A percentile compares a stretch with the other conserved stretches of the same genome.
These are phyloP conservation scores for Begonia loranthoides DNA, from an alignment of 306 rosid species.

Conservation along the genomic window DNA sequence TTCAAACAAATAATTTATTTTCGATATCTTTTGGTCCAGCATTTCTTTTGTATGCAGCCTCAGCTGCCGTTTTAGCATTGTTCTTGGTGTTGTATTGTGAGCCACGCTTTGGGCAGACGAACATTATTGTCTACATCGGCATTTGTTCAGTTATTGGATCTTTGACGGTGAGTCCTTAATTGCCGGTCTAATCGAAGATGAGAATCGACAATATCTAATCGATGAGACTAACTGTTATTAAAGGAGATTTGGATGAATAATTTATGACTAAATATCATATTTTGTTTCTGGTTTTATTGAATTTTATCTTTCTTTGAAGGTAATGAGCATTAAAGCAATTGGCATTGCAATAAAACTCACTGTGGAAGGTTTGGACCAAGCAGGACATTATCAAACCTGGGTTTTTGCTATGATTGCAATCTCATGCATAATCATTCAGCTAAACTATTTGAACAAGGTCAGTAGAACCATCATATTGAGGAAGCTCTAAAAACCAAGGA, in stretches of 20 bases:
- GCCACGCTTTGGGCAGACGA: slow-evolving; percentile 78
- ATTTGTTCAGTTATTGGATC: slow-evolving; percentile 81
- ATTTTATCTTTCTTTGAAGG: slow-evolving; percentile 24
- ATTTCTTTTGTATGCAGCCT: slow-evolving; percentile 64
- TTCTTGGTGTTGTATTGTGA: slow-evolving; percentile 49
- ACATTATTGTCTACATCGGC: slow-evolving; percentile 52
- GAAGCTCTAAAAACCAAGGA: not conserved
- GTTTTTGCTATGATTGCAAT: slow-evolving; percentile 59
- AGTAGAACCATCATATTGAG: slow-evolving; percentile 2
- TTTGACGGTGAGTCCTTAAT: slow-evolving; percentile 44
- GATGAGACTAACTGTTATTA: no score
- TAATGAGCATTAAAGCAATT: slow-evolving; percentile 76
- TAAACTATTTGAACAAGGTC: slow-evolving; percentile 75
- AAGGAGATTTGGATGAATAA: not conserved
- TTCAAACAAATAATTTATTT: no score
- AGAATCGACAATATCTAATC: no score
- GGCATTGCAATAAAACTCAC: slow-evolving; percentile 81
- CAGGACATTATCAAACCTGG: slow-evolving; percentile 65
- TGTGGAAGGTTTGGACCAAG: slow-evolving; percentile 65
- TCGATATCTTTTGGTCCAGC: slow-evolving; percentile 28
- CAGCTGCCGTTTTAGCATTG: slow-evolving; percentile 39
- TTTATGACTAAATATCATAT: no score
- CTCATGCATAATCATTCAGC: slow-evolving; percentile 58
- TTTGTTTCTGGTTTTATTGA: not conserved
- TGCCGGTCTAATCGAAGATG: not conserved